Percentiles rank a stretch among this genome's conserved stretches.
These are phyloP conservation scores for Tetracladium setigerum DNA, from an alignment of 495 filamentous ascomycete genomes.

Conservation along the genomic window DNA sequence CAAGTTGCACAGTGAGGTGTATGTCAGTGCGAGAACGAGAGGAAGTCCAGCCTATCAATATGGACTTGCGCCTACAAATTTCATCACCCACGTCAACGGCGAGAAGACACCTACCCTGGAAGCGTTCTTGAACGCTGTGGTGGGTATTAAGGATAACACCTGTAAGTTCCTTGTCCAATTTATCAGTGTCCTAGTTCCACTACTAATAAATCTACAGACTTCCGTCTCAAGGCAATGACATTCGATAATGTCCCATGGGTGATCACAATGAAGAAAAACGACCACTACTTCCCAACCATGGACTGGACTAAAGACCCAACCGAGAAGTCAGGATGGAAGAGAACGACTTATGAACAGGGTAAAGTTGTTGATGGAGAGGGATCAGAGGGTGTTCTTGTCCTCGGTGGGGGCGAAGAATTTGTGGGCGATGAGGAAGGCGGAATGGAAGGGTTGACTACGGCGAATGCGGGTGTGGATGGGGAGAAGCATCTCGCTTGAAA, in stretches of 20 bases:
- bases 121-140: slow-evolving; percentile 67
- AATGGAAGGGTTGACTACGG: slow-evolving; percentile 7
- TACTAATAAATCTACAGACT: slow-evolving; percentile 44
- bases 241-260: slow-evolving; percentile 98
- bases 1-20: slow-evolving; percentile 95
- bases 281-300: slow-evolving; percentile 94
- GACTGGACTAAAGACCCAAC: slow-evolving; percentile 72
- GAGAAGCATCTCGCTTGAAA: too few species aligned
- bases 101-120: slow-evolving; percentile 72
- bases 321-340: slow-evolving; percentile 58
- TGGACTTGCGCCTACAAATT: slow-evolving; percentile 90
- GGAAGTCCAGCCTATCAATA: slow-evolving; percentile 91
- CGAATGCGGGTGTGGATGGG: too few species aligned
- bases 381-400: slow-evolving; percentile 19
- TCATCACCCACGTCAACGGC: slow-evolving; percentile 92
- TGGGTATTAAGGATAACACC: slow-evolving; percentile 88
- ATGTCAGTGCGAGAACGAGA: slow-evolving; percentile 77
- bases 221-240: slow-evolving; percentile 86
- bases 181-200: slow-evolving; percentile 11
- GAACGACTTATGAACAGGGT: slow-evolving; percentile 61
- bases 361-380: slow-evolving; percentile 42
- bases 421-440: slow-evolving; percentile 18
- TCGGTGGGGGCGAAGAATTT: slow-evolving; percentile 11
- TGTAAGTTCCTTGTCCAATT: slow-evolving; percentile 40
- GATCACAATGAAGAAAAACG: slow-evolving; percentile 99